A percentile compares a stretch with the other conserved stretches of the same genome.
Conservation (phyloP, 495 filamentous ascomycete species). For the Diplogelasinospora grovesii region DNA sequence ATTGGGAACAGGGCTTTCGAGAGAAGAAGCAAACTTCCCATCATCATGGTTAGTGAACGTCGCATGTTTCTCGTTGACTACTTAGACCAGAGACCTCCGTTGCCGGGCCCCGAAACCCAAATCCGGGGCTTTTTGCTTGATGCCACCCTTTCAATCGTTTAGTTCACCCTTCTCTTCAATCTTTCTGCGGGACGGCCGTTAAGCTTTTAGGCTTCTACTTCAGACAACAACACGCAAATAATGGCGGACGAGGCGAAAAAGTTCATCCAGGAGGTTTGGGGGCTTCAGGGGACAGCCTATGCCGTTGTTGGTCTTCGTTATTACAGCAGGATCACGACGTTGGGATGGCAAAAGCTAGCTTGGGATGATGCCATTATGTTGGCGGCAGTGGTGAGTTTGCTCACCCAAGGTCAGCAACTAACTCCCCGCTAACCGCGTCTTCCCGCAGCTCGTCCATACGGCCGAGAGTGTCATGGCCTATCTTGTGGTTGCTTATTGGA, state of each 20-base stretch:
- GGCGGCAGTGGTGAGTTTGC: constrained; percentile 40
- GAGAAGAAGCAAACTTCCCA: too few species aligned
- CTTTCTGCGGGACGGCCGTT: too few species aligned
- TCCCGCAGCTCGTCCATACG: constrained; percentile 30
- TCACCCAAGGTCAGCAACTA: background rate
- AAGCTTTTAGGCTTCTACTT: too few species aligned
- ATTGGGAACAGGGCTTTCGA: too few species aligned
- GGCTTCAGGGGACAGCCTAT: constrained; percentile 23
- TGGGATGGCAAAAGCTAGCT: constrained; percentile 20
- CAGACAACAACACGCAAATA: background rate
- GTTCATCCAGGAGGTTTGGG: constrained; percentile 27
- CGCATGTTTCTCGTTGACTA: too few species aligned
- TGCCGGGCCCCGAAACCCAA: too few species aligned
- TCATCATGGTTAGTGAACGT: too few species aligned
- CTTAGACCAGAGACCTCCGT: too few species aligned
- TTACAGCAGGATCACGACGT: constrained; percentile 14
- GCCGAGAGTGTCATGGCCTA: constrained; percentile 29
- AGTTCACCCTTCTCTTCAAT: too few species aligned
- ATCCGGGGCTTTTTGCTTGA: too few species aligned
- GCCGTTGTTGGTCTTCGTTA: constrained; percentile 23
- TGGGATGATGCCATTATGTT: constrained; percentile 52
- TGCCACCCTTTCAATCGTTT: too few species aligned
- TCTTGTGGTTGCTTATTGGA: constrained; percentile 20
- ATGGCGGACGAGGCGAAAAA: constrained; percentile 6
- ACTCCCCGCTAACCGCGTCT: background rate